Conservation (phyloP, 768 basidiomycete genomes). For the Exsudoporus frostii region DNA sequence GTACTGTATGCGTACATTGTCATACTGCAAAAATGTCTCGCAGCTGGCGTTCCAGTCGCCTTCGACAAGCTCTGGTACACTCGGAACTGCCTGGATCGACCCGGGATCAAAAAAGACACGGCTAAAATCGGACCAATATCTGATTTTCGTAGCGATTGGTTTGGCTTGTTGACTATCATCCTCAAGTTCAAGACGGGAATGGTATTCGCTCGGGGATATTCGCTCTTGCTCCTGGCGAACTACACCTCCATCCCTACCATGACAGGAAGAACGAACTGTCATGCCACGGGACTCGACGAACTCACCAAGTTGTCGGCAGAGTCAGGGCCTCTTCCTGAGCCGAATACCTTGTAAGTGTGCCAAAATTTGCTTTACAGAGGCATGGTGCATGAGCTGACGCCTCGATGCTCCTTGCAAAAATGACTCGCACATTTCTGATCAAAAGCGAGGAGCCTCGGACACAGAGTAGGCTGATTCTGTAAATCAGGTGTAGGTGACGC, state of each 20-base stretch:
- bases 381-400: conserved; percentile 8
- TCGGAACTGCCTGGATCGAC: conserved; percentile 62
- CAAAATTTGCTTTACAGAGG: conserved; percentile 55
- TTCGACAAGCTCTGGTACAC: conserved; percentile 46
- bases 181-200: conserved; percentile 38
- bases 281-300: neutral
- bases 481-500: neutral
- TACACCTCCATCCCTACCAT: conserved; percentile 46
- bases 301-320: conserved; percentile 21
- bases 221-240: conserved; percentile 50
- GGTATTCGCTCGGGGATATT: conserved; percentile 56
- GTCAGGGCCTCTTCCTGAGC: conserved; percentile 29
- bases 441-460: conserved; percentile 63
- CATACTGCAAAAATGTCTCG: conserved; percentile 49
- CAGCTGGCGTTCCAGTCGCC: conserved; percentile 57
- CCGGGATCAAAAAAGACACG: conserved; percentile 60
- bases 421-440: conserved; percentile 56
- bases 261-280: neutral
- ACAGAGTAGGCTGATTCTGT: conserved; percentile 41
- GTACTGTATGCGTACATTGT: conserved; percentile 51
- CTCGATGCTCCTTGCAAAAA: neutral
- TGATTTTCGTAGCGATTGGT: conserved; percentile 26
- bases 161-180: conserved; percentile 8
- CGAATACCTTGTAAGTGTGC: conserved; percentile 46
- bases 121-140: conserved; percentile 52